Evolutionary conservation across 2,329 filamentous ascomycete species (phyloP), one percentile per base, ranked within the genome.

Genomic region (Metarhizium sp.): DNA sequence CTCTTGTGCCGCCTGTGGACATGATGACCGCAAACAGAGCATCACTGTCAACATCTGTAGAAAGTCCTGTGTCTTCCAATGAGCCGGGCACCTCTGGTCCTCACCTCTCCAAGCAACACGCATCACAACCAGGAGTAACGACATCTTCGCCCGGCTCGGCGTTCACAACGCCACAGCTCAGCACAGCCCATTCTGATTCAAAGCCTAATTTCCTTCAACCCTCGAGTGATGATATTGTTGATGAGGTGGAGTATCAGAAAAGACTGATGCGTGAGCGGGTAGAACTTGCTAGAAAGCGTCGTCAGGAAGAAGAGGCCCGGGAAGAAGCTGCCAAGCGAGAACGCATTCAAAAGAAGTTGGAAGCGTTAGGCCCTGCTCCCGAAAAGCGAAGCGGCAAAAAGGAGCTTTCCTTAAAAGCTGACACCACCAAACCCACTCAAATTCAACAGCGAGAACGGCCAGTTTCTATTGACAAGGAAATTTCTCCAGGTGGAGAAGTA

Each of bases 181-280:
- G 58, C 16, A 61, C 59, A 10, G 52, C 59, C 30, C 57, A 59
- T 13, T 55, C 61, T 6, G 63, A 74, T 61, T 50, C 70, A 54
- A 65, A 70, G 59, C 59, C 66, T 51, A 56, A 64, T 20, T 58
- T 64, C 43, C 66, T 72, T 32, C 65, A 69, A 10, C 65, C 64
- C 18, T 43, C 53, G 10, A 61, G 66, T 56, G 67, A 66, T 25
- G 66, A 67, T 29, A 64, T 68, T 2, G 78, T 80, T 50, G 76
- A 82, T 43, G 84, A 87, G 56, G 78, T 78, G 60, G 84, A 76
- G 68, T 81, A 73, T 64, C 87, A 81, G 71, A 87, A 75, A 78
- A 88, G 78, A 71, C 79, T 89, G 25, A 91, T 92, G 87, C 79
- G 79, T 42, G 84, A 89, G 62, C 81, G 82, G 43, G 78, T 84